These are phyloP conservation scores for Rubus idaeus DNA, from an alignment of 306 rosid species.

Conservation along the genomic window DNA sequence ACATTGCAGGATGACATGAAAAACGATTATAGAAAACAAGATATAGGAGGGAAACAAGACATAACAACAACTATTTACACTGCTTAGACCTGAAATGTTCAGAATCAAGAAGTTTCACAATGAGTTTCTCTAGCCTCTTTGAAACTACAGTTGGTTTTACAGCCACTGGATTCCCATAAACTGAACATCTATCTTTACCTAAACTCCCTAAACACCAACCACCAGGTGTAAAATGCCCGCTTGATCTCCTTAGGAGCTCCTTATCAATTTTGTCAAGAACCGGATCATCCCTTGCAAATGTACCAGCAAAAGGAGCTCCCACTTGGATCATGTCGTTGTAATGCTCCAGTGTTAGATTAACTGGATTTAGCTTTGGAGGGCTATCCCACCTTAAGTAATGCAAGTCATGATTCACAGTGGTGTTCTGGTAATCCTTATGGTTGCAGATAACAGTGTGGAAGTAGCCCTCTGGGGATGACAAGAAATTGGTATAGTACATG, in stretches of 20 bases:
- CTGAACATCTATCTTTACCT: slow-evolving; percentile 49
- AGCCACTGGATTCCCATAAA: slow-evolving; percentile 52
- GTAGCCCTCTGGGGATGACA: slow-evolving; percentile 82
- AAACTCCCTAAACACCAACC: slow-evolving; percentile 65
- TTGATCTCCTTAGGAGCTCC: slow-evolving; percentile 55
- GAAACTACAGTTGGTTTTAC: slow-evolving; percentile 63
- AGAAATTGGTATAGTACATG: slow-evolving; percentile 78
- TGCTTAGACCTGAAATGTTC: slow-evolving; percentile 78
- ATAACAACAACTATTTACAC: slow-evolving; percentile 51
- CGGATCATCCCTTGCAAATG: slow-evolving; percentile 55
- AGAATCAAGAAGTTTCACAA: slow-evolving; percentile 68
- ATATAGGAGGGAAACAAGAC: too few relatives aligned
- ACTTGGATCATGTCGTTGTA: slow-evolving; percentile 64
- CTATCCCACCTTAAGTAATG: slow-evolving; percentile 71
- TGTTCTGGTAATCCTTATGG: slow-evolving; percentile 91
- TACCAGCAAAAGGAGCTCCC: slow-evolving; percentile 73
- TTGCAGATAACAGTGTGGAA: slow-evolving; percentile 87
- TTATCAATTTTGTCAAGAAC: slow-evolving; percentile 68
- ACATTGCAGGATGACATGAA: background rate
- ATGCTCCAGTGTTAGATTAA: slow-evolving; percentile 55
- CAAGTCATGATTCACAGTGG: slow-evolving; percentile 74
- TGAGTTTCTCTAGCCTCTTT: slow-evolving; percentile 67
- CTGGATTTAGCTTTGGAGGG: slow-evolving; percentile 67
- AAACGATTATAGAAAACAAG: background rate
- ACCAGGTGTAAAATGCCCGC: slow-evolving; percentile 58